A percentile compares a stretch with the other conserved stretches of the same genome.
Conservation (phyloP, 352 stramenopile genomes). For the Phytophthora ramorum region DNA sequence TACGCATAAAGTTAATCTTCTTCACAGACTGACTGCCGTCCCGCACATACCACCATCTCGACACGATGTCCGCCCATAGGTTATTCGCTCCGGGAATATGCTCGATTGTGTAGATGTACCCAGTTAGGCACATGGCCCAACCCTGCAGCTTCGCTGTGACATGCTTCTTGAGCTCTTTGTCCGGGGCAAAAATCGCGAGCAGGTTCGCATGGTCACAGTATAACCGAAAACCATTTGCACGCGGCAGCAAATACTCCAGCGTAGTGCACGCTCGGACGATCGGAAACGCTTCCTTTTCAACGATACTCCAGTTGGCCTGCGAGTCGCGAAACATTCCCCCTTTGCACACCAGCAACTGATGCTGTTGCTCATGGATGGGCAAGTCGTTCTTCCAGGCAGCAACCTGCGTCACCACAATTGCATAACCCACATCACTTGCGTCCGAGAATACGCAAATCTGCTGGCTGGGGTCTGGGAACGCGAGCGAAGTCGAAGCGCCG, state of each 20-base stretch:
- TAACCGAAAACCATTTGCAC: background rate
- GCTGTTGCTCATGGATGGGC: conserved; percentile 4
- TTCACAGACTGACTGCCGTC: no score
- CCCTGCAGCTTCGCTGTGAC: background rate
- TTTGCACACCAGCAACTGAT: conserved; percentile 18
- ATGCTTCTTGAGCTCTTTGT: conserved; percentile 5
- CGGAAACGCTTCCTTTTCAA: conserved; percentile 14
- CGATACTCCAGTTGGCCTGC: conserved; percentile 22
- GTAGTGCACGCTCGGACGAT: conserved; percentile 12
- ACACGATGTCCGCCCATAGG: no score
- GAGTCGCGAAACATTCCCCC: conserved; percentile 16
- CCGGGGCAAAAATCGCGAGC: conserved; percentile 6
- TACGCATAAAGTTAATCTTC: no score
- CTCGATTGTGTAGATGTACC: no score
- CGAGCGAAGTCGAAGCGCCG: background rate
- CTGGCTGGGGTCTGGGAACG: conserved; percentile 4
- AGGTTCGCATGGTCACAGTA: conserved; percentile 16
- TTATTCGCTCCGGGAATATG: no score
- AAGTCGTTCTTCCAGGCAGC: background rate
- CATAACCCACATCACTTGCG: conserved; percentile 5
- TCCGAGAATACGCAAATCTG: conserved; percentile 14
- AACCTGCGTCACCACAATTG: conserved; percentile 23
- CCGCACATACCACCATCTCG: no score
- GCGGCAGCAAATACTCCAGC: conserved; percentile 6
- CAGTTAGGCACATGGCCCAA: no score